Evolutionary conservation across 2,329 filamentous ascomycete species (phyloP).

Genomic region (Neophaeococcomyces mojaviensis): DNA sequence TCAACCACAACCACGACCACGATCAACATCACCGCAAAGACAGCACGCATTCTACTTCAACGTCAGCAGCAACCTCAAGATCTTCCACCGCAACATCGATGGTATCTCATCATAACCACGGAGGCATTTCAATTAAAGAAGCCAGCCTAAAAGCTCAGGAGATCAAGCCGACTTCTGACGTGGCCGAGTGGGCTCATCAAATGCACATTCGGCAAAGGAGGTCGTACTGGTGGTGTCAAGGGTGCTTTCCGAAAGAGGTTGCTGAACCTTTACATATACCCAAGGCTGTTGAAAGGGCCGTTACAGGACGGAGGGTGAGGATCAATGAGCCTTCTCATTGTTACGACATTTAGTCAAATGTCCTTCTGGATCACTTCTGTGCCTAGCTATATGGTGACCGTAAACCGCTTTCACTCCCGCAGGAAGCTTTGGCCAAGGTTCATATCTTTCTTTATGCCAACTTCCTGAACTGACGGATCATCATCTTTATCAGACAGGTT

Average conservation of each 20-base stretch:
- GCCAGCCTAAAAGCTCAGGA: conserved; percentile 3
- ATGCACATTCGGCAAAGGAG: conserved; percentile 21
- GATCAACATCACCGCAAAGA: neutral
- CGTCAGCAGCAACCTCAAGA: conserved; percentile 5
- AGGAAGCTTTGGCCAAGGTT: too few species aligned
- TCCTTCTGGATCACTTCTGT: neutral
- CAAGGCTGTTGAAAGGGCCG: conserved; percentile 4
- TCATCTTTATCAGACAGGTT: too few species aligned
- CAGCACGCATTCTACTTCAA: neutral
- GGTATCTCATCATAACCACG: neutral
- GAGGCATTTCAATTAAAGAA: neutral
- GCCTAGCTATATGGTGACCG: neutral
- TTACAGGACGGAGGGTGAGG: conserved; percentile 5
- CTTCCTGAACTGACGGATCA: too few species aligned
- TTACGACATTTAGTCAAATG: conserved; percentile 4
- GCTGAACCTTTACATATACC: conserved; percentile 5
- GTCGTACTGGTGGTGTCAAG: conserved; percentile 21
- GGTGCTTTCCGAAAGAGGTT: conserved; percentile 14
- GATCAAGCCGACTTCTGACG: conserved; percentile 15
- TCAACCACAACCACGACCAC: neutral
- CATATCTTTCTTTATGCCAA: too few species aligned
- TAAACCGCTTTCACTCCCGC: too few species aligned
- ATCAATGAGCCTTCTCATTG: conserved; percentile 6
- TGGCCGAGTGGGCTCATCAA: conserved; percentile 23
- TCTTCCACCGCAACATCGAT: conserved; percentile 2